Conservation (phyloP, 2,329 filamentous ascomycete species). For the Cadophora sp. region DNA sequence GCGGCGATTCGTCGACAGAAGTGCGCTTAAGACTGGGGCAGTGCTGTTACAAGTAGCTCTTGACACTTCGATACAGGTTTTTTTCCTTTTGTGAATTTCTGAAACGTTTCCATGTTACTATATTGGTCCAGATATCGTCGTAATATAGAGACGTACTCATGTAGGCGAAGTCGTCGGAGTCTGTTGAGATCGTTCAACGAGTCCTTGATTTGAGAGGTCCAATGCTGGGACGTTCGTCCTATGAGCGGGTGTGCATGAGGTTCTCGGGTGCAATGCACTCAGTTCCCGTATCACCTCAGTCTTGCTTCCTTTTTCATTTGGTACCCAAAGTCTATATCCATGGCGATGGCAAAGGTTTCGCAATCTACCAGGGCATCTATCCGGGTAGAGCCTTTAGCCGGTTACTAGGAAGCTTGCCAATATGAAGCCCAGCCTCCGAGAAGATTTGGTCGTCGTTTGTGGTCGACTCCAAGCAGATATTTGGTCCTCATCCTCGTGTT, state of each 20-base stretch:
- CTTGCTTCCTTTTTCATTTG: neutral
- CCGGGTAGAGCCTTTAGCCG: too few species aligned
- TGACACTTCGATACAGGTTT: neutral
- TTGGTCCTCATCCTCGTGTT: too few species aligned
- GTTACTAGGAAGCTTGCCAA: too few species aligned
- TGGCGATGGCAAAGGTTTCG: neutral
- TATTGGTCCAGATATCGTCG: constrained; percentile 10
- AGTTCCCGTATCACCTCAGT: neutral
- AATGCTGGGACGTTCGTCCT: neutral
- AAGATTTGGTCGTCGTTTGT: too few species aligned
- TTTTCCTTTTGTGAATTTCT: neutral
- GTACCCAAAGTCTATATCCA: neutral
- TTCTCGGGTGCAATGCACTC: neutral
- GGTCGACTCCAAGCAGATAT: too few species aligned
- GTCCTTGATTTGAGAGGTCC: neutral
- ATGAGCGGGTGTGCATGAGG: neutral
- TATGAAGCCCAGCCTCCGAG: too few species aligned
- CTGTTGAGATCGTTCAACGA: constrained; percentile 3
- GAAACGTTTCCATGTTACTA: constrained; percentile 2
- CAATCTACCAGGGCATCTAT: neutral
- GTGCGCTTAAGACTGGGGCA: constrained; percentile 34
- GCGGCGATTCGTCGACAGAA: constrained; percentile 30
- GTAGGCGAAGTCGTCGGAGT: constrained; percentile 1
- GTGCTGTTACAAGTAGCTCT: constrained; percentile 25
- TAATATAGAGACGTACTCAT: neutral